A percentile compares a stretch with the other conserved stretches of the same genome.
These are phyloP conservation scores for Polygonum maritimum DNA, from an alignment of 148 eudicot species.

Conservation along the genomic window DNA sequence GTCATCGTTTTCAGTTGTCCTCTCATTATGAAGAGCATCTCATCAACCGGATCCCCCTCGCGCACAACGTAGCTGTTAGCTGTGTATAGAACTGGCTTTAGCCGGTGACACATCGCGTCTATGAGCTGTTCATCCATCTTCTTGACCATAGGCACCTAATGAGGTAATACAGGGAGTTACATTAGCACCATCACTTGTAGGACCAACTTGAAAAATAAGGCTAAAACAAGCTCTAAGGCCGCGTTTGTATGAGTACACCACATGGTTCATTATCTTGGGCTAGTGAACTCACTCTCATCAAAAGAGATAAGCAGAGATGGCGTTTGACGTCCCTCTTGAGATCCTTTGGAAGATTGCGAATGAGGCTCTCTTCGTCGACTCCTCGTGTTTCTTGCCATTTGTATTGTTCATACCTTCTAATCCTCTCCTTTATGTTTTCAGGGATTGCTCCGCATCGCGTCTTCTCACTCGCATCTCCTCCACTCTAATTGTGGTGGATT, in stretches of 20 bases:
- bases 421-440: constrained; percentile 15
- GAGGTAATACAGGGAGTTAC: neutral
- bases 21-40: constrained; percentile 23
- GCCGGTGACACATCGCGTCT: constrained; percentile 19
- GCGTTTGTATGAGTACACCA: no score
- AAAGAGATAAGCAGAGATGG: constrained; percentile 19
- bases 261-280: no score
- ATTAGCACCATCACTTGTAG: neutral
- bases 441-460: constrained; percentile 22
- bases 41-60: constrained; percentile 23
- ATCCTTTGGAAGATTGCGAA: constrained; percentile 18
- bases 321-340: constrained; percentile 20
- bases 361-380: constrained; percentile 20
- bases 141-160: constrained; percentile 18
- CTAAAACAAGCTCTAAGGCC: neutral
- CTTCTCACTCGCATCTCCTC: constrained; percentile 27
- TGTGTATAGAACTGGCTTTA: constrained; percentile 21
- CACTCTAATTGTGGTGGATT: constrained; percentile 13
- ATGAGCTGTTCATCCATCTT: constrained; percentile 21
- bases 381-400: constrained; percentile 23
- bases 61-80: constrained; percentile 14
- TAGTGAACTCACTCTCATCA: constrained; percentile 16
- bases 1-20: constrained; percentile 5
- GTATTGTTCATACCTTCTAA: constrained; percentile 20
- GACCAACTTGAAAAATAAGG: neutral